A percentile compares a stretch with the other conserved stretches of the same genome.
These are phyloP conservation scores for Bassia scoparia DNA, from an alignment of 148 eudicot genomes.

Conservation along the genomic window DNA sequence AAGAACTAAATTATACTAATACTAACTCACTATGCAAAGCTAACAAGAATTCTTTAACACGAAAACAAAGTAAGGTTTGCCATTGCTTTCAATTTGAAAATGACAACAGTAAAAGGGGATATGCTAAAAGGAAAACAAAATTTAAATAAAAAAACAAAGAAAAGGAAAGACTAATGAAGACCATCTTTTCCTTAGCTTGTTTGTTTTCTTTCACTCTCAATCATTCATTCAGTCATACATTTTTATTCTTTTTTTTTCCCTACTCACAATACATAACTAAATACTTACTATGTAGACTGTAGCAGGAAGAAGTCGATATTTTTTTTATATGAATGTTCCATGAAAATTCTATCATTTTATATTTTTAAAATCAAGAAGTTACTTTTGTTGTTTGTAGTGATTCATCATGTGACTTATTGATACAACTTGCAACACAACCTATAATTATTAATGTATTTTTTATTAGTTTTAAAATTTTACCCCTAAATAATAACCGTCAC, in stretches of 20 bases:
- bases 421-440: too few relatives aligned
- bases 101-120: constrained; percentile 36
- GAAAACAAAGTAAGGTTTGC: constrained; percentile 11
- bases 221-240: not conserved
- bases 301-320: too few relatives aligned
- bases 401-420: too few relatives aligned
- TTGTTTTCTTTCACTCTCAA: not conserved
- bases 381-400: too few relatives aligned
- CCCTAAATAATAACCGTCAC: too few relatives aligned
- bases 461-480: too few relatives aligned
- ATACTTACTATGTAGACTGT: too few relatives aligned
- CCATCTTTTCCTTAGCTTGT: constrained; percentile 10
- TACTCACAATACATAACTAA: not conserved
- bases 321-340: too few relatives aligned
- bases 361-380: too few relatives aligned
- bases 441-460: too few relatives aligned
- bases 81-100: constrained; percentile 26
- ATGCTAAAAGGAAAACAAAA: constrained; percentile 21
- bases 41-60: not conserved
- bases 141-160: not conserved
- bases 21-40: not conserved
- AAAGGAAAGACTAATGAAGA: constrained; percentile 13
- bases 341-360: too few relatives aligned
- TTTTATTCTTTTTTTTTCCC: not conserved
- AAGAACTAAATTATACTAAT: not conserved